Evolutionary conservation across 2,329 filamentous ascomycete species (phyloP).

Genomic region (Raffaelea albimanens): DNA sequence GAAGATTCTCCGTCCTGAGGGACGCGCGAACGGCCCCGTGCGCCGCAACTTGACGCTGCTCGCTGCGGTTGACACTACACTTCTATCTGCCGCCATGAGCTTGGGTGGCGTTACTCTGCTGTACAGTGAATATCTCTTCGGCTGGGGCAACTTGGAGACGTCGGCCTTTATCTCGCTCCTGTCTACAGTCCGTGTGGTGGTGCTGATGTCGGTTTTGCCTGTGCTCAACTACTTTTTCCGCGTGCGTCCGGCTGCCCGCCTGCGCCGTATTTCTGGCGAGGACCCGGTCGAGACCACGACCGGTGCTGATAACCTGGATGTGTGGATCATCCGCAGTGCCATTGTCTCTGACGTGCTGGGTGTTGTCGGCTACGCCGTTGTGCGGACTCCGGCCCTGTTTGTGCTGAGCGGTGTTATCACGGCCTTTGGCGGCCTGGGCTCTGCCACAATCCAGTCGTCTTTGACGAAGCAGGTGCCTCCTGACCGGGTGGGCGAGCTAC

Average conservation of each 20-base stretch:
- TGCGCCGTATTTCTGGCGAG: slow-evolving; percentile 27
- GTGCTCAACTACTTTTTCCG: slow-evolving; percentile 68
- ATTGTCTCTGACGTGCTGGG: slow-evolving; percentile 70
- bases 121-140: slow-evolving; percentile 72
- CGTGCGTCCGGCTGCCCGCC: slow-evolving; percentile 35
- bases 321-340: slow-evolving; percentile 65
- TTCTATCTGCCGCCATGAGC: slow-evolving; percentile 76
- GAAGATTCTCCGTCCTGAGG: slow-evolving; percentile 65
- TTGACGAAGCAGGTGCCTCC: slow-evolving; percentile 86
- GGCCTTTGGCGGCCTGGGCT: slow-evolving; percentile 73
- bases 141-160: slow-evolving; percentile 73
- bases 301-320: slow-evolving; percentile 70
- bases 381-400: slow-evolving; percentile 54
- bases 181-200: slow-evolving; percentile 65
- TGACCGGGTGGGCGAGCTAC: slow-evolving; percentile 73
- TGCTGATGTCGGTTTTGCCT: slow-evolving; percentile 68
- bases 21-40: slow-evolving; percentile 50
- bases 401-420: slow-evolving; percentile 63
- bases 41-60: slow-evolving; percentile 77
- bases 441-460: slow-evolving; percentile 72
- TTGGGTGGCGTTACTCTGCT: slow-evolving; percentile 72
- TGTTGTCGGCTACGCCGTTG: slow-evolving; percentile 63
- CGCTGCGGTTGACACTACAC: slow-evolving; percentile 68
- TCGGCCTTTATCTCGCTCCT: slow-evolving; percentile 73
- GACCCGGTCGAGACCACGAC: slow-evolving; percentile 39